Conservation (phyloP, 768 basidiomycete species). For the Clitopilus hobsonii region DNA sequence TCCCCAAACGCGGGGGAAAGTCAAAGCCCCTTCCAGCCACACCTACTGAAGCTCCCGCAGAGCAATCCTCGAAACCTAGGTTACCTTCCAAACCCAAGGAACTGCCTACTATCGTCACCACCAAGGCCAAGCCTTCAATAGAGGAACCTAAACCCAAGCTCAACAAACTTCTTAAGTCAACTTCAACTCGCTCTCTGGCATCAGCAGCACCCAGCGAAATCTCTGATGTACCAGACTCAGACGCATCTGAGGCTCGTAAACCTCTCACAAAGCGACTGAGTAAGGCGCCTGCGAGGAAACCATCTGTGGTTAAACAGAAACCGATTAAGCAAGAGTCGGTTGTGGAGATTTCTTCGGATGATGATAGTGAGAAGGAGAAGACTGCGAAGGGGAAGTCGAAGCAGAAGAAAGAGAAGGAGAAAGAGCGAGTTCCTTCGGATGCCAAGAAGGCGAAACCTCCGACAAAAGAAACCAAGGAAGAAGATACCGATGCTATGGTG, state of each 20-base stretch:
- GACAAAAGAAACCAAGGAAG: neutral
- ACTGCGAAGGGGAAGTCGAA: too few relatives aligned
- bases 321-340: constrained; percentile 15
- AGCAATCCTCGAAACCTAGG: neutral
- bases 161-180: neutral
- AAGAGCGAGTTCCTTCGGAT: neutral
- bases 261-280: neutral
- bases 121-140: neutral
- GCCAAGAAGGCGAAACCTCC: constrained; percentile 3
- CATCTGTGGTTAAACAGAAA: neutral
- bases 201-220: neutral
- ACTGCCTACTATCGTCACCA: neutral
- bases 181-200: neutral
- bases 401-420: neutral
- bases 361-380: constrained; percentile 24
- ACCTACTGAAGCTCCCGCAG: neutral
- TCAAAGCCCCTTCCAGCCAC: neutral
- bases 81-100: neutral
- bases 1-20: neutral
- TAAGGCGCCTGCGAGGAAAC: neutral
- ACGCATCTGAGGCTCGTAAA: neutral
- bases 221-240: neutral
- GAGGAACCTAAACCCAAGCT: neutral
- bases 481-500: neutral
- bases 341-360: constrained; percentile 38